Conservation (phyloP, 495 filamentous ascomycete species). For the Annulohypoxylon bovei region DNA sequence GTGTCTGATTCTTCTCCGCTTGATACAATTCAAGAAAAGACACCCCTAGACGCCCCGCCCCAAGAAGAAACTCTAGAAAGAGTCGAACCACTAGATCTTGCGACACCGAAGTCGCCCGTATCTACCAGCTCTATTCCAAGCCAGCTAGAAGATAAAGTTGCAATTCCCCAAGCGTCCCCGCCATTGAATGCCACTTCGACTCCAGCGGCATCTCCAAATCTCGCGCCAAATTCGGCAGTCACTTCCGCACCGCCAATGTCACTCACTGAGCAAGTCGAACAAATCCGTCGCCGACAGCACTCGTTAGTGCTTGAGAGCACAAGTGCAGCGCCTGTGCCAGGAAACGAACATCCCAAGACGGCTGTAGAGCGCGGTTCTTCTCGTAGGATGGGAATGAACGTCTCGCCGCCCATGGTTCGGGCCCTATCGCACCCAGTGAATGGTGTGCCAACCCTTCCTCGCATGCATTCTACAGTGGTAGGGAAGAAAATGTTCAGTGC, state of each 20-base stretch:
- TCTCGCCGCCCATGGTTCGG: constrained; percentile 73
- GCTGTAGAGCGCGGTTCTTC: constrained; percentile 53
- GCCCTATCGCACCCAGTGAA: constrained; percentile 74
- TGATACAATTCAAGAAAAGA: constrained; percentile 33
- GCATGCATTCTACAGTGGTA: constrained; percentile 37
- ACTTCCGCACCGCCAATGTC: constrained; percentile 40
- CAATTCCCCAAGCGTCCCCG: constrained; percentile 11
- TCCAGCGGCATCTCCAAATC: constrained; percentile 14
- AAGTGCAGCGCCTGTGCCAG: constrained; percentile 37
- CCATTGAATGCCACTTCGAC: constrained; percentile 2
- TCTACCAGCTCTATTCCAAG: constrained; percentile 19
- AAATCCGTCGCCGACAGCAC: constrained; percentile 55
- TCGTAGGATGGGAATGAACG: constrained; percentile 53
- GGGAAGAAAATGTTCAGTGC: constrained; percentile 40
- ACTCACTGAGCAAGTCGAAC: constrained; percentile 61
- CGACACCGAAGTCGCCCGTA: constrained; percentile 57
- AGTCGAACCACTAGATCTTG: constrained; percentile 77
- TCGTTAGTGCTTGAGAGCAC: constrained; percentile 44
- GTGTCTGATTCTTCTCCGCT: constrained; percentile 24
- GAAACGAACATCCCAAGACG: constrained; percentile 27
- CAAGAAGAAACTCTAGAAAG: constrained; percentile 57
- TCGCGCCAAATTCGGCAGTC: constrained; percentile 15
- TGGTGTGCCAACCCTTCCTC: constrained; percentile 37
- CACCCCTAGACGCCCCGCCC: constrained; percentile 18
- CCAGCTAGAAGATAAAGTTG: constrained; percentile 21